A percentile compares a stretch with the other conserved stretches of the same genome.
Evolutionary conservation across 2,329 filamentous ascomycete genomes (phyloP).

Genomic region (Hirsutella rhossiliensis): DNA sequence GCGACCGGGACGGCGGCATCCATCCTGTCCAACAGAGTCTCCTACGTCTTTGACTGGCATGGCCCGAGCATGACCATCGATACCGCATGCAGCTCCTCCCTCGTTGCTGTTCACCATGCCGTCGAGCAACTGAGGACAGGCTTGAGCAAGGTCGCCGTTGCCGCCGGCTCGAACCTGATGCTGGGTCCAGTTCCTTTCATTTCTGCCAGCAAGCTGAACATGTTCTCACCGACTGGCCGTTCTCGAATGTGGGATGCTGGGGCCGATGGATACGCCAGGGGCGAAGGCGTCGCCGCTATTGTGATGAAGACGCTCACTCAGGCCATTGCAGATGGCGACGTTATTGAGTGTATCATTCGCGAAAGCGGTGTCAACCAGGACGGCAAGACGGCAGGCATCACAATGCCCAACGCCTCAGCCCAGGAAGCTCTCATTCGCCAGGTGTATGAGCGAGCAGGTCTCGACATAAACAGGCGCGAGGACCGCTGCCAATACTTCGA

Average conservation of each 20-base stretch:
- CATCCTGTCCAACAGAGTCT: conserved; percentile 31
- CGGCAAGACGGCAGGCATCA: conserved; percentile 12
- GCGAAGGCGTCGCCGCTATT: conserved; percentile 21
- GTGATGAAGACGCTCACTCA: conserved; percentile 30
- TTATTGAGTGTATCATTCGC: conserved; percentile 20
- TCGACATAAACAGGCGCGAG: conserved; percentile 3
- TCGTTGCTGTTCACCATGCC: conserved; percentile 33
- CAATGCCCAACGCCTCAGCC: conserved; percentile 4
- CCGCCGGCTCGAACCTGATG: conserved; percentile 27
- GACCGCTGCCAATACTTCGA: conserved; percentile 15
- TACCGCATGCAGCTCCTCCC: conserved; percentile 35
- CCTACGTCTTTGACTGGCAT: conserved; percentile 32
- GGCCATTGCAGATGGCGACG: conserved; percentile 30
- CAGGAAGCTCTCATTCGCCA: conserved; percentile 13
- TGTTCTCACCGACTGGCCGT: conserved; percentile 4
- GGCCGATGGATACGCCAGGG: conserved; percentile 32
- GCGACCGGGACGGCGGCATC: conserved; percentile 16
- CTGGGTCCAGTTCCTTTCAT: conserved; percentile 13
- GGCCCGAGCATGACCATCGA: conserved; percentile 36
- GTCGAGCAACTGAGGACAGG: conserved; percentile 10
- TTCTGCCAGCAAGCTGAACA: conserved; percentile 1
- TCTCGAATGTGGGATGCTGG: conserved; percentile 20
- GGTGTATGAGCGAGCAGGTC: conserved; percentile 15
- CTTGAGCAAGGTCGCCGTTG: conserved; percentile 20
- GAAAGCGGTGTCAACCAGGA: conserved; percentile 25